These are phyloP conservation scores for Achaetomiella virescens DNA, from an alignment of 495 filamentous ascomycete species.

Conservation along the genomic window DNA sequence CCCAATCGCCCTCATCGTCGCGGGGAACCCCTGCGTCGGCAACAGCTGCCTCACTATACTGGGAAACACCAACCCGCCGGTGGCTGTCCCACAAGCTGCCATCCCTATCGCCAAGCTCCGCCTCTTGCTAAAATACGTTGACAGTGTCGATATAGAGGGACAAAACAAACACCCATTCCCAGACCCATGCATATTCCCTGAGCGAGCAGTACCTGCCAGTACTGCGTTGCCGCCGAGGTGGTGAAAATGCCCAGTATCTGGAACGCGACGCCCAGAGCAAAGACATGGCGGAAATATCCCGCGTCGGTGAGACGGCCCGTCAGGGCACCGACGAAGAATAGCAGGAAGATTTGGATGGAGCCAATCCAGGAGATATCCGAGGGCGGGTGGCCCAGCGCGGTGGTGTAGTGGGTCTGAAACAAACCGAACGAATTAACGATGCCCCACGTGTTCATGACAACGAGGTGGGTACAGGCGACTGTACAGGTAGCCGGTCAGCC, in stretches of 20 bases:
- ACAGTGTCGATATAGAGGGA: constrained; percentile 58
- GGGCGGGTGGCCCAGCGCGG: constrained; percentile 43
- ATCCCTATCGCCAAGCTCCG: constrained; percentile 64
- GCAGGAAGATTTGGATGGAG: constrained; percentile 64
- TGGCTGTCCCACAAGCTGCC: constrained; percentile 60
- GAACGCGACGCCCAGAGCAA: constrained; percentile 37
- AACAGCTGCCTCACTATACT: constrained; percentile 63
- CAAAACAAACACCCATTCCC: constrained; percentile 70
- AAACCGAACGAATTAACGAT: constrained; percentile 67
- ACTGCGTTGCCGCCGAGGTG: constrained; percentile 57
- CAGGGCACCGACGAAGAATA: constrained; percentile 65
- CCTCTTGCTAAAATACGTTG: constrained; percentile 70
- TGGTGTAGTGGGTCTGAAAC: constrained; percentile 72
- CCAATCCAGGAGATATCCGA: constrained; percentile 74
- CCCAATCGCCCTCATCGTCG: constrained; percentile 70
- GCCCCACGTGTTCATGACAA: constrained; percentile 45
- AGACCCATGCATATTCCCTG: constrained; percentile 77
- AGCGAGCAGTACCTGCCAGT: constrained; percentile 66
- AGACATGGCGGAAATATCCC: constrained; percentile 47
- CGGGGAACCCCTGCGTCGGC: constrained; percentile 64
- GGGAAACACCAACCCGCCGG: constrained; percentile 73
- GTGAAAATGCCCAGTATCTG: constrained; percentile 65
- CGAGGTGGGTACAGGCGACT: constrained; percentile 42
- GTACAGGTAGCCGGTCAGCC: background rate
- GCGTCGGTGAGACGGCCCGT: constrained; percentile 63